Evolutionary conservation across 2,329 filamentous ascomycete species (phyloP).

Genomic region (Cordyceps farinosa): DNA sequence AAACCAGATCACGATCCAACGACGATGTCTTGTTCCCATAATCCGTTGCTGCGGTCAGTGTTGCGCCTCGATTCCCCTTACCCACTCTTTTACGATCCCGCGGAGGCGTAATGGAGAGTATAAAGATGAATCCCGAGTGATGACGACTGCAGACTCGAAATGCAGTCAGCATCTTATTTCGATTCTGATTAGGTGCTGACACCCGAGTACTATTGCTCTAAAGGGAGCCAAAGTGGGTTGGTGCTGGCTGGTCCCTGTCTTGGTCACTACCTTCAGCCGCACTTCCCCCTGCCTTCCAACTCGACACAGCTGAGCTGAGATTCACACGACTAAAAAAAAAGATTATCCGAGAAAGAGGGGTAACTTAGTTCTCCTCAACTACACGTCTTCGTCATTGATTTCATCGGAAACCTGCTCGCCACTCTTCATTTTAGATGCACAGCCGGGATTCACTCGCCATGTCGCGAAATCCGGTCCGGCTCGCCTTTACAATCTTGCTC

Average conservation of each 20-base stretch:
- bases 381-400: not conserved
- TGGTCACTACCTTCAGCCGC: not conserved
- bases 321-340: not conserved
- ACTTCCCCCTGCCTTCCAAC: not conserved
- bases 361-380: not conserved
- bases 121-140: not conserved
- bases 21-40: not conserved
- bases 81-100: constrained; percentile 6
- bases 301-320: not conserved
- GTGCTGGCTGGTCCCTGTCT: not conserved
- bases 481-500: not conserved
- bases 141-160: not conserved
- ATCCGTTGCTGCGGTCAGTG: not conserved
- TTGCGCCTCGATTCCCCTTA: not conserved
- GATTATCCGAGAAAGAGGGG: not conserved
- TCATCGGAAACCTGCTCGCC: not conserved
- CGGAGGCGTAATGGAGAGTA: not conserved
- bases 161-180: constrained; percentile 7
- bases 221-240: not conserved
- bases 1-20: not conserved
- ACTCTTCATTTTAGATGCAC: not conserved
- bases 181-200: constrained; percentile 17
- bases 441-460: constrained; percentile 1
- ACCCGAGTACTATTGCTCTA: not conserved
- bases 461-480: constrained; percentile 12